These are phyloP conservation scores for Kwoniella shivajii DNA, from an alignment of 1,284 basidiomycete species.

Conservation along the genomic window DNA sequence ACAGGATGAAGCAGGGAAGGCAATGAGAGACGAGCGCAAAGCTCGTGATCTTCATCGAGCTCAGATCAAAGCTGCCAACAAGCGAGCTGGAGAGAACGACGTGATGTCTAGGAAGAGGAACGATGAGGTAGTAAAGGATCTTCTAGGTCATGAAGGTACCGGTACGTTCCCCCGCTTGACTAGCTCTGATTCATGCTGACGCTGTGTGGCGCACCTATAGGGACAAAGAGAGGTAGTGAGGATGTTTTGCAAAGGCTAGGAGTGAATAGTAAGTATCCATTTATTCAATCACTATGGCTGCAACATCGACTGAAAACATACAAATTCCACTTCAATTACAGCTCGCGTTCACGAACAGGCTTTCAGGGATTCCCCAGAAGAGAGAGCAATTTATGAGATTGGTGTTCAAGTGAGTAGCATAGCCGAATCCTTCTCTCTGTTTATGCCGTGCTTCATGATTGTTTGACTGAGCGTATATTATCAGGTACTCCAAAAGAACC, in stretches of 20 bases:
- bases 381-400: constrained; percentile 42
- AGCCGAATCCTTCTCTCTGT: not conserved
- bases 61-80: constrained; percentile 5
- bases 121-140: constrained; percentile 19
- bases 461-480: not conserved
- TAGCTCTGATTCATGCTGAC: not conserved
- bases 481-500: constrained; percentile 34
- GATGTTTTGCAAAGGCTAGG: constrained; percentile 32
- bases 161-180: not conserved
- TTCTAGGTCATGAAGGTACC: constrained; percentile 14
- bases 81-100: constrained; percentile 1
- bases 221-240: constrained; percentile 6
- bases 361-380: constrained; percentile 44
- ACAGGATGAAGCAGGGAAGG: constrained; percentile 27
- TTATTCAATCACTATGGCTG: not conserved
- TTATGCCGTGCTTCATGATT: not conserved
- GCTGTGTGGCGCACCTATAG: constrained; percentile 3
- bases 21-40: constrained; percentile 26
- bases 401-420: constrained; percentile 38
- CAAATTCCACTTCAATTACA: constrained; percentile 2
- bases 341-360: constrained; percentile 37
- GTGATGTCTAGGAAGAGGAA: constrained; percentile 9
- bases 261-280: constrained; percentile 30
- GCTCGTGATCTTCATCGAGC: constrained; percentile 17
- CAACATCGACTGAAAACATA: not conserved